A percentile compares a stretch with the other conserved stretches of the same genome.
These are phyloP conservation scores for Russula griseocarnosa DNA, from an alignment of 768 basidiomycete genomes.

Conservation along the genomic window DNA sequence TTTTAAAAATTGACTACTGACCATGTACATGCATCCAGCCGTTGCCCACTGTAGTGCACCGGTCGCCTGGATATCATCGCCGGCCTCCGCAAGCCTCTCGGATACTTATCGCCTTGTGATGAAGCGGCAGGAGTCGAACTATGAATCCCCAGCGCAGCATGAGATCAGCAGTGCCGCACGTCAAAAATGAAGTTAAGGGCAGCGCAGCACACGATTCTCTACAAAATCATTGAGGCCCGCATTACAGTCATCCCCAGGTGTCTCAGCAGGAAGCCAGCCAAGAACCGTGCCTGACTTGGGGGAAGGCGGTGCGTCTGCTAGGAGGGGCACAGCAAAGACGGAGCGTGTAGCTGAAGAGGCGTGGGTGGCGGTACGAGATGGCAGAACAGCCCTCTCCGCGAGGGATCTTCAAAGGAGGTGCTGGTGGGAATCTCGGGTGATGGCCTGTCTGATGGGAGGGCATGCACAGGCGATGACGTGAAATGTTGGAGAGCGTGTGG, in stretches of 20 bases:
- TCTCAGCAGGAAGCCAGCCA: conserved; percentile 28
- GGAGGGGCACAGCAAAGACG: conserved; percentile 27
- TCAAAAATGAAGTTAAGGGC: background rate
- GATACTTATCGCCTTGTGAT: conserved; percentile 62
- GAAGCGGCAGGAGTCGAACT: conserved; percentile 32
- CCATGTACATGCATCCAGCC: conserved; percentile 90
- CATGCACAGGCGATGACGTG: conserved; percentile 1
- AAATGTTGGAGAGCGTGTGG: conserved; percentile 1
- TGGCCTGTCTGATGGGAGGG: background rate
- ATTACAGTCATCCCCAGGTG: conserved; percentile 35
- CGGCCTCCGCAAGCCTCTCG: conserved; percentile 48
- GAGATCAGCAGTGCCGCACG: background rate
- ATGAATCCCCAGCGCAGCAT: background rate
- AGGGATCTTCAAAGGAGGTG: conserved; percentile 26
- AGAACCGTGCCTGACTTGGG: conserved; percentile 23
- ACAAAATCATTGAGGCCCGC: conserved; percentile 66
- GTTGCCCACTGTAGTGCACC: conserved; percentile 59
- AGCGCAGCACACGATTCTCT: conserved; percentile 56
- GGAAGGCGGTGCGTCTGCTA: conserved; percentile 18
- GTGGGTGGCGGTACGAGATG: conserved; percentile 25
- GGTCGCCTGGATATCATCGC: conserved; percentile 63
- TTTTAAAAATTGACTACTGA: conserved; percentile 23
- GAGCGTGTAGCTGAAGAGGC: conserved; percentile 14
- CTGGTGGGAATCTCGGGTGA: background rate
- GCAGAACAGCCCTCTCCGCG: conserved; percentile 23